Evolutionary conservation across 176 grass and related monocot genomes (phyloP), one percentile per base, ranked within the genome.

Genomic region (Typha latifolia): DNA sequence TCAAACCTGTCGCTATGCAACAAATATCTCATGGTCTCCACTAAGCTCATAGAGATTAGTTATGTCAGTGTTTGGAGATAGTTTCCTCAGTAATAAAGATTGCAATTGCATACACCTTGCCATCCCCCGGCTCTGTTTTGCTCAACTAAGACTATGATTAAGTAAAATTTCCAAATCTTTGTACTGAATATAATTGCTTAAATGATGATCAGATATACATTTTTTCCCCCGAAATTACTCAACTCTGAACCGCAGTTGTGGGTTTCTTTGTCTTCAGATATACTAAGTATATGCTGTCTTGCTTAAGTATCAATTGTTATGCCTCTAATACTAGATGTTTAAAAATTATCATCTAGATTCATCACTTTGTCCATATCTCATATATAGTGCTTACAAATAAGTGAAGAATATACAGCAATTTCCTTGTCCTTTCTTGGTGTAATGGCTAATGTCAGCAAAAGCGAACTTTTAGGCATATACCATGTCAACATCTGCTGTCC

Each of bases 1-100:
- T 73, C 13, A 18, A 74, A 61, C 32, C 50, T 50, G 24, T 16
- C 65, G 65, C 20, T 79, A 67, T 12, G 12, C 12, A 18, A 68
- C 47, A 68, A 22, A 49, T 27, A 51, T 20, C 63, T 53, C 51
- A n/a, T n/a, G 27, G 27, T 29, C 27, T 29, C 27, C 27, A 29
- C 27, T 29, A 29, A 29, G 27, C 27, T 29, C 3, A 29, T 29
- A 29, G 27, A 29, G 27, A 29, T 29, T 29, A 2, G 3, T 53
- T 53, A 15, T n/a, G n/a, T 53, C n/a, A 7, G 1, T 57, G 19
- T 57, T 21, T 57, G 12, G 14, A 4, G 51, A 16, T 19, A 55
- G 0, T 56, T 56, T 56, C 19, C 20, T 18, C 51, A 55, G 12
- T 56, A n/a, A 56, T 7, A 2, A 19, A 56, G 14, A 20, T 12